Percentiles rank a stretch among this genome's conserved stretches.
These are phyloP conservation scores for Trypanosoma avium DNA, from an alignment of 208 protist species.

Conservation along the genomic window DNA sequence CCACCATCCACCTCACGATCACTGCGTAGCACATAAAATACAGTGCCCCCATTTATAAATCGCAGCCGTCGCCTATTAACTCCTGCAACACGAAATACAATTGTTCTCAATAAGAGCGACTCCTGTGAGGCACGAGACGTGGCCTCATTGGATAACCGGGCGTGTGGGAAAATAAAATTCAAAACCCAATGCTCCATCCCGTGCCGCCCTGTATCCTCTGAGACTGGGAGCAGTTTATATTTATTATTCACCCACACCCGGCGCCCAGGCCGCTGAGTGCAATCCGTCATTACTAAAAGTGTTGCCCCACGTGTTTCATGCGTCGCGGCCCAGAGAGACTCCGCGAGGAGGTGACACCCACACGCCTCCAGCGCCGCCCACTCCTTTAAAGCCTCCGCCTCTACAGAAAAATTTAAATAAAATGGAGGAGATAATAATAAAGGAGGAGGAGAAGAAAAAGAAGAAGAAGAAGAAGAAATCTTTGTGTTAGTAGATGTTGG, in stretches of 20 bases:
- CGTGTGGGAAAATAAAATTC: conserved; percentile 59
- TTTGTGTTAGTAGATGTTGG: no score
- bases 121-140: conserved; percentile 36
- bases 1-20: conserved; percentile 59
- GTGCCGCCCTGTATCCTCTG: conserved; percentile 19
- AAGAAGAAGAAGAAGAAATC: no score
- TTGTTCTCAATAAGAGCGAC: conserved; percentile 34
- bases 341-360: conserved; percentile 45
- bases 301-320: conserved; percentile 38
- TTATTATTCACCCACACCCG: conserved; percentile 56
- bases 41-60: conserved; percentile 41
- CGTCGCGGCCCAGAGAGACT: conserved; percentile 35
- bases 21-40: conserved; percentile 62
- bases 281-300: conserved; percentile 63
- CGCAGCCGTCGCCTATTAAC: conserved; percentile 21
- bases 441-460: no score
- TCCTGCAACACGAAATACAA: conserved; percentile 65
- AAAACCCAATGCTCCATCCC: conserved; percentile 73
- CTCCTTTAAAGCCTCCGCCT: not conserved
- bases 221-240: conserved; percentile 30
- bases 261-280: conserved; percentile 55
- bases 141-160: conserved; percentile 35
- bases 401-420: conserved; percentile 14
- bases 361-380: conserved; percentile 25
- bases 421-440: conserved; percentile 25